phyloP scores from a whole-genome alignment of 2,329 filamentous ascomycete genomes.

The Botrytis byssoidea region DNA sequence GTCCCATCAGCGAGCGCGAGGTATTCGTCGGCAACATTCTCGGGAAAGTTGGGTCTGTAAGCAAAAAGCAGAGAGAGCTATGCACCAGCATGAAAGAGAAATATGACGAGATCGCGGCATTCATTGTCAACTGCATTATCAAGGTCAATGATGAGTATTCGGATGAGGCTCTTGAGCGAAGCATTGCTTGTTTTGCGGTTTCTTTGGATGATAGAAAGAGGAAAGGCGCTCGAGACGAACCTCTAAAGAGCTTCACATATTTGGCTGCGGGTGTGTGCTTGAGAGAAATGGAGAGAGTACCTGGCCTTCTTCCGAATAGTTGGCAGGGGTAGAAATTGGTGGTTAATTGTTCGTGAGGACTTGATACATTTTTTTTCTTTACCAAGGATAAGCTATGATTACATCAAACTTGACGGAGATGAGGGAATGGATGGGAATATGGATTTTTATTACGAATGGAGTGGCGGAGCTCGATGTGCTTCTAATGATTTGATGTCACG shows the following conservation, averaged over 20 bases:
- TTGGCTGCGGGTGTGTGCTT: constrained; percentile 51
- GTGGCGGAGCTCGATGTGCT: not conserved
- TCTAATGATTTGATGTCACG: not conserved
- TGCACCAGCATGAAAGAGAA: constrained; percentile 46
- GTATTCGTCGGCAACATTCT: constrained; percentile 59
- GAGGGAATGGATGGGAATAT: too few relatives aligned
- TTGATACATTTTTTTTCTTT: not conserved
- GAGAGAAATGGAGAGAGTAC: constrained; percentile 45
- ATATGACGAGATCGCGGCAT: constrained; percentile 43
- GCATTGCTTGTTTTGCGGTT: constrained; percentile 50
- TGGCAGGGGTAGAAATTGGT: constrained; percentile 1
- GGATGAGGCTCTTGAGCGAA: constrained; percentile 47
- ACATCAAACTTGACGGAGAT: not conserved
- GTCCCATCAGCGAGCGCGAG: constrained; percentile 50
- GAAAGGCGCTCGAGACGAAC: constrained; percentile 36
- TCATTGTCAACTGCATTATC: constrained; percentile 46
- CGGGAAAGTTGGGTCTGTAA: constrained; percentile 46
- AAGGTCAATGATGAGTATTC: constrained; percentile 41
- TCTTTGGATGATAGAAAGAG: constrained; percentile 40
- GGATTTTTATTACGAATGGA: not conserved
- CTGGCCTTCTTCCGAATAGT: constrained; percentile 7
- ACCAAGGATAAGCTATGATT: not conserved
- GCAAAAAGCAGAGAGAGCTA: constrained; percentile 42
- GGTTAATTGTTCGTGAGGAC: not conserved
- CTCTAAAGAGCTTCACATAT: constrained; percentile 52